Evolutionary conservation across 305 asterid genomes (phyloP).

Genomic region (Stenogyne calaminthoides): DNA sequence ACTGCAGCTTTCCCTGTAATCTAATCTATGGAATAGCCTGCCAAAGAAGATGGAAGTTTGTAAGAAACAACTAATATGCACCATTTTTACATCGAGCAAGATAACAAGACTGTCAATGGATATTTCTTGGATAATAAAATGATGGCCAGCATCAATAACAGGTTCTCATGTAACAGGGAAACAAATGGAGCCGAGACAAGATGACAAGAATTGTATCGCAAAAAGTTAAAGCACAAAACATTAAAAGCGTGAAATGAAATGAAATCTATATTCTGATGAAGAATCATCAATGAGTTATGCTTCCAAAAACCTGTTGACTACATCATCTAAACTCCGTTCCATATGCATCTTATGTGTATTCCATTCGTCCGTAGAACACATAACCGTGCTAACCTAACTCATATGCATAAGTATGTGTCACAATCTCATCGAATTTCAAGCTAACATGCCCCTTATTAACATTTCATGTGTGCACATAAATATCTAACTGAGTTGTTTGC

Average conservation of each 20-base stretch:
- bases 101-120: neutral
- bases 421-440: slow-evolving; percentile 1
- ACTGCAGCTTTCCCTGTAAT: slow-evolving; percentile 13
- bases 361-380: neutral
- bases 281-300: neutral
- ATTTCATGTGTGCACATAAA: slow-evolving; percentile 1
- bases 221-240: neutral
- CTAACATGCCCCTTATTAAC: neutral
- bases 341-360: neutral
- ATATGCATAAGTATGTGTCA: neutral
- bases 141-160: neutral
- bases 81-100: neutral
- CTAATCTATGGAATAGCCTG: slow-evolving; percentile 21
- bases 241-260: neutral
- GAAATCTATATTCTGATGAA: neutral
- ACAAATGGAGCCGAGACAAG: neutral
- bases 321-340: neutral
- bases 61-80: neutral
- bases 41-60: slow-evolving; percentile 9
- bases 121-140: neutral
- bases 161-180: neutral
- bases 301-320: neutral
- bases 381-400: neutral
- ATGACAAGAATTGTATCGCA: neutral
- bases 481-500: neutral